Evolutionary conservation across 176 grass and related monocot genomes (phyloP), one percentile per base, ranked within the genome.

Genomic region (Phragmites australis): DNA sequence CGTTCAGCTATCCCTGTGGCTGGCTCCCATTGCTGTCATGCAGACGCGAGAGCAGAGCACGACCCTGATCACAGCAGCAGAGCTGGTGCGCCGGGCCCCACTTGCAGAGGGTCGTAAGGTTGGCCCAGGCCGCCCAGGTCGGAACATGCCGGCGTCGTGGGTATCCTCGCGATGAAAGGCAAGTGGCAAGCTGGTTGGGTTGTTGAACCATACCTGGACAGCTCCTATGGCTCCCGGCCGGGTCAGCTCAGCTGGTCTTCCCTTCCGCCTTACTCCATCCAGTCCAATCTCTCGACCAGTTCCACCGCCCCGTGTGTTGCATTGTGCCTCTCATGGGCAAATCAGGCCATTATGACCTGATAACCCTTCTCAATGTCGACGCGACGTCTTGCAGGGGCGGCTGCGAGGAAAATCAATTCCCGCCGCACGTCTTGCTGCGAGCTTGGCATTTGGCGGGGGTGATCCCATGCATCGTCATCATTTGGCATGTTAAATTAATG

Each of bases 321-420:
- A 82, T 82, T 77, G 87, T 89, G 87, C 77, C 77, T 89, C 77
- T 85, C 87, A 81, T 29, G 44, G 77, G 8, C 82, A 76, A 76
- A 77, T 81, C 64, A 71, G n/a, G 41, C 72, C 78, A 86, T 86
- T 73, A 89, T 86, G 78, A 89, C 66, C 65, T 86, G 83, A 82
- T 59, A 78, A 82, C 65, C 54, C 70, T 43, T 77, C 72, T 57
- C 72, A 67, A 73, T 57, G 66, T 32, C 61, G 88, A 82, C 88
- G 52, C 50, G 72, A 82, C 82, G 63, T 76, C 87, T 48, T 17
- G 53, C 56, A 61, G 25, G 44, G n/a, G n/a, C n/a, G 47, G 47
- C 50, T 18, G 53, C 53, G 53, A 10, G 53, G n/a, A 56, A 8
- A 56, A 56, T 56, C 11, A 56, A 56, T 8, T 25, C 53, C 21